Base-by-base conservation (phyloP, 2,329 filamentous ascomycete species). In the Cercospora nicotianae region DNA sequence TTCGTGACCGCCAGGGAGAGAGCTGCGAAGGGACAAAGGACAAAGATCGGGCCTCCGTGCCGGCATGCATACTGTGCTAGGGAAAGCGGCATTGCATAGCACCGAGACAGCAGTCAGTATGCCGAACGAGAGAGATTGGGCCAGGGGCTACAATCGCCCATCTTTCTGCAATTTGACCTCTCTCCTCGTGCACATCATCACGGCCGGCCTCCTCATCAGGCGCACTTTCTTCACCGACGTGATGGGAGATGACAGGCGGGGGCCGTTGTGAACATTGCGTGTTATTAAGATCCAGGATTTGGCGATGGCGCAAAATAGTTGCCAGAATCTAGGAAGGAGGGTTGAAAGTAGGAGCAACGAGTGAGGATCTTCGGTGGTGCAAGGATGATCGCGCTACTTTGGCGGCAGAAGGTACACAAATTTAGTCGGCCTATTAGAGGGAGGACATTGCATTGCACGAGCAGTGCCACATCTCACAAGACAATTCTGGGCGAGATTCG, bases 211-310 rank as follows among this genome's bases (percentile, higher is more conserved):
- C 36, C 36, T n/a, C 36, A n/a, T 42, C 36, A 42, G 16, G 8
- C 36, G 36, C 36, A 42, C 16, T n/a, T n/a, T n/a, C 36, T 42
- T 51, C 45, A 26, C 45, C 45, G 45, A 51, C 20, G 45, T 8
- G 18, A 51, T 23, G 45, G 45, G 45, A 51, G 20, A 51, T 51
- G 45, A 51, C 20, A 51, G 20, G 45, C 20, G 45, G 45, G 45
- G 45, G 45, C 45, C 45, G 45, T 51, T 51, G 30, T n/a, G 61
- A n/a, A 55, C 36, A n/a, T 10, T 39, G 48, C 28, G 45, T 63
- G 60, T 63, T 57, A 64, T 63, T 57, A 64, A 64, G 48, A 64
- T 63, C 48, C 61, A 64, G 61, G 48, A 55, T 64, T n/a, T 42
- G 20, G 45, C 45, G 45, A 51, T 23, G 45, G 45, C 45, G 45